phyloP scores from a whole-genome alignment of 2,329 filamentous ascomycete species.

The Penicillium sp. region DNA sequence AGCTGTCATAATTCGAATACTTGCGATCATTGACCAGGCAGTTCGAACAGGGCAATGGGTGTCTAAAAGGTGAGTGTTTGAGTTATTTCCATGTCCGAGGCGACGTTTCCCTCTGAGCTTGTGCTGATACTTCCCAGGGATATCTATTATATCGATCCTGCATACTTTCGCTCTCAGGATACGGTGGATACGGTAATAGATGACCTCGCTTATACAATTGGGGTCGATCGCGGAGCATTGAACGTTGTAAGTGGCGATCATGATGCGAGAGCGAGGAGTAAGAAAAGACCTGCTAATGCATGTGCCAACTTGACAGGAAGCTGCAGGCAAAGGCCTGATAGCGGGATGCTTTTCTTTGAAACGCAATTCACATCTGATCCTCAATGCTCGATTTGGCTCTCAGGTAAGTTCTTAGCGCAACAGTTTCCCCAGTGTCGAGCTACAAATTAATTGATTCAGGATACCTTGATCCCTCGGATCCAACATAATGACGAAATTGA shows the following conservation, averaged over 20 bases:
- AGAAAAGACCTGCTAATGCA: not conserved
- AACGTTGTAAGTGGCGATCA: constrained; percentile 50
- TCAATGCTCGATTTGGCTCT: constrained; percentile 40
- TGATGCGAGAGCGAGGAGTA: not conserved
- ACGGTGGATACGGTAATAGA: constrained; percentile 58
- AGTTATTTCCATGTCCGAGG: not conserved
- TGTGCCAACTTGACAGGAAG: constrained; percentile 31
- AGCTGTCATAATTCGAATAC: constrained; percentile 54
- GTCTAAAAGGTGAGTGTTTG: constrained; percentile 51
- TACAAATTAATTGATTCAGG: constrained; percentile 33
- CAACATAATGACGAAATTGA: constrained; percentile 45
- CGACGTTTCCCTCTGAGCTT: not conserved
- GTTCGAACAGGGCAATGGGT: constrained; percentile 47
- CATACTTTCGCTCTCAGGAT: constrained; percentile 54
- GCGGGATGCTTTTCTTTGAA: constrained; percentile 33
- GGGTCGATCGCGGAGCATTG: constrained; percentile 50
- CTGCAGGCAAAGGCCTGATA: constrained; percentile 43
- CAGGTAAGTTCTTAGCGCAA: constrained; percentile 21
- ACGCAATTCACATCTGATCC: constrained; percentile 16
- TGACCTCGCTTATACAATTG: constrained; percentile 58
- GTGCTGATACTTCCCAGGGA: constrained; percentile 44
- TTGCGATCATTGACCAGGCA: constrained; percentile 53
- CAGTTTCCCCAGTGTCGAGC: not conserved
- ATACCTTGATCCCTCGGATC: constrained; percentile 51
- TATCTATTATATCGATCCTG: constrained; percentile 60